phyloP scores from a whole-genome alignment of 257 asterid species.

The Penstemon newberryi region DNA sequence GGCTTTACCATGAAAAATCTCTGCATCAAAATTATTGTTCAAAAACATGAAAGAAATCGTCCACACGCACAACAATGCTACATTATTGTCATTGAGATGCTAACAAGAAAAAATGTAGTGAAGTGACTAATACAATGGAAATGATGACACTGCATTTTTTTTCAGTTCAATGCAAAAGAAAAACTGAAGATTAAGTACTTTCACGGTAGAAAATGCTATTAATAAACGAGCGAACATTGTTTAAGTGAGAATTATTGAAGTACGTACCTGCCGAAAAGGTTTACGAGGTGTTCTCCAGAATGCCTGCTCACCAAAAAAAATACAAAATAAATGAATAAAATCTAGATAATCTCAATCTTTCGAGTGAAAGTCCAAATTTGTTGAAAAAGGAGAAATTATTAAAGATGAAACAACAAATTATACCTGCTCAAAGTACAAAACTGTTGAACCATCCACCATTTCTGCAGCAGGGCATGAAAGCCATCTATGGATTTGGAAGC shows the following conservation, averaged over 20 bases:
- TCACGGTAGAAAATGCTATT: background rate
- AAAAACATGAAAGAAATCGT: constrained; percentile 20
- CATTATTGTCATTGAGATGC: constrained; percentile 18
- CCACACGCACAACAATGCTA: constrained; percentile 1
- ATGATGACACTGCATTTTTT: background rate
- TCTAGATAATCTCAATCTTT: constrained; percentile 19
- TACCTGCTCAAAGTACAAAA: constrained; percentile 92
- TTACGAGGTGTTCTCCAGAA: constrained; percentile 95
- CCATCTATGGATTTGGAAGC: constrained; percentile 55
- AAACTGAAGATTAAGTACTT: background rate
- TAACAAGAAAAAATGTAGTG: constrained; percentile 12
- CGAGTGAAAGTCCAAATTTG: background rate
- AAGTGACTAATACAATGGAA: constrained; percentile 8
- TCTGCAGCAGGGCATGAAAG: constrained; percentile 92
- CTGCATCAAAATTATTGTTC: constrained; percentile 56
- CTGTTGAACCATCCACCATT: constrained; percentile 96
- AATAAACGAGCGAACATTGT: constrained; percentile 15
- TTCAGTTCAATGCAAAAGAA: background rate
- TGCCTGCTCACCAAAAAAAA: constrained; percentile 48
- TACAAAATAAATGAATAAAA: background rate
- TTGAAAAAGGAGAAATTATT: constrained; percentile 9
- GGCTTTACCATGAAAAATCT: constrained; percentile 95
- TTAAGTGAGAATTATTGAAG: constrained; percentile 16
- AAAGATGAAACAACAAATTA: constrained; percentile 19
- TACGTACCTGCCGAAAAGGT: constrained; percentile 88